phyloP scores from a whole-genome alignment of 805 yeast species.

The Saccharomycopsis synnaedendra region DNA sequence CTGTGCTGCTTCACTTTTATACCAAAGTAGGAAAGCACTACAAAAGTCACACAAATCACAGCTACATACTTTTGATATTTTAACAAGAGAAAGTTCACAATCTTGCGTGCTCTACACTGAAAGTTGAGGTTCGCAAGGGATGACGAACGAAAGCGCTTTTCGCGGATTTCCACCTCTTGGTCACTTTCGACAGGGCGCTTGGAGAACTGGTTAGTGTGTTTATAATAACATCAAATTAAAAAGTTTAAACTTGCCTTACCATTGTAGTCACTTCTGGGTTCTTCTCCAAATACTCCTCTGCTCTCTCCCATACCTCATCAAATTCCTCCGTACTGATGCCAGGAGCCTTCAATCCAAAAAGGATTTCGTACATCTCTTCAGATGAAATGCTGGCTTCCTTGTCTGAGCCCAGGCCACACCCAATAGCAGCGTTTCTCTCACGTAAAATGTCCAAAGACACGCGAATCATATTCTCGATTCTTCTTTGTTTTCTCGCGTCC shows the following conservation, averaged over 20 bases:
- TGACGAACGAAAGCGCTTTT: conserved; percentile 58
- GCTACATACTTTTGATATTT: conserved; percentile 20
- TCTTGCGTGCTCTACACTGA: conserved; percentile 43
- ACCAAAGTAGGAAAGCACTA: background rate
- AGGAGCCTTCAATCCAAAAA: conserved; percentile 27
- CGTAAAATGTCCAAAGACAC: conserved; percentile 59
- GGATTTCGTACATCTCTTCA: conserved; percentile 40
- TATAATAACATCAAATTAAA: conserved; percentile 7
- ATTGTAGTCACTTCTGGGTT: conserved; percentile 48
- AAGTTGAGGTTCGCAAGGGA: conserved; percentile 52
- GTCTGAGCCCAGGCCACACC: conserved; percentile 44
- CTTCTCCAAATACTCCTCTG: conserved; percentile 45
- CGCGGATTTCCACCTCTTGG: conserved; percentile 16
- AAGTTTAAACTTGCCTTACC: conserved; percentile 60
- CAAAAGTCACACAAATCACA: background rate
- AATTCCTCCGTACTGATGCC: conserved; percentile 50
- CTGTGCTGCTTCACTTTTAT: too few species aligned
- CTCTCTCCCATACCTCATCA: conserved; percentile 62
- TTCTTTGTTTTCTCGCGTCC: conserved; percentile 61
- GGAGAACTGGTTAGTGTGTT: background rate
- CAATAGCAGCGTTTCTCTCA: conserved; percentile 50
- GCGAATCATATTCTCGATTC: conserved; percentile 51
- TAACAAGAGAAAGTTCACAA: conserved; percentile 29
- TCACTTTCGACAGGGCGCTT: background rate
- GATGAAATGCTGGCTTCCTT: conserved; percentile 41